Conservation (phyloP, 441 rosid genomes). For the Gossypium lobatum region DNA sequence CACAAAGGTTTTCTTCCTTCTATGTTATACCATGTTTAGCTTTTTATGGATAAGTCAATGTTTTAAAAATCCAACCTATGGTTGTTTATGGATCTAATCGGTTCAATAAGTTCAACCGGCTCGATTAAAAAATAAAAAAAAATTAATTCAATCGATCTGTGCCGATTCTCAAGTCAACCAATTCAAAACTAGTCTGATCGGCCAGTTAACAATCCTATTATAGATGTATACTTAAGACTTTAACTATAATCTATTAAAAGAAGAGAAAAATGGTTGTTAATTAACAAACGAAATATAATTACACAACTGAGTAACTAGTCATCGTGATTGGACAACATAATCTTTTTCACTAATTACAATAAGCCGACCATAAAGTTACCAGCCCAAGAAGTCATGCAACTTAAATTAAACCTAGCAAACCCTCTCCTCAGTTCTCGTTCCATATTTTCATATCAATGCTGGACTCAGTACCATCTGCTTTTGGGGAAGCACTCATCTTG, state of each 20-base stretch:
- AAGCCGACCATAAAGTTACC: not conserved
- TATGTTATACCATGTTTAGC: not conserved
- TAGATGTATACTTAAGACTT: not conserved
- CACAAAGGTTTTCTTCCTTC: not conserved
- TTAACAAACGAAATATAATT: not conserved
- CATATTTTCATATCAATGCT: slow-evolving; percentile 7
- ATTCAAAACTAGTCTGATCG: too few species aligned
- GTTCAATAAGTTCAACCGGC: not conserved
- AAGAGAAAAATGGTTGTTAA: not conserved
- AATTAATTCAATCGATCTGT: too few species aligned
- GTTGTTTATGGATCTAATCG: too few species aligned
- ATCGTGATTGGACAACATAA: not conserved
- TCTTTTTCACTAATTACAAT: slow-evolving; percentile 6
- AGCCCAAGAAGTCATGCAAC: not conserved
- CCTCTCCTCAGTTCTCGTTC: slow-evolving; percentile 4
- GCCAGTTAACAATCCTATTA: too few species aligned
- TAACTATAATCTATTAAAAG: too few species aligned
- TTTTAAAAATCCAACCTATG: too few species aligned
- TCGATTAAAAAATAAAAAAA: too few species aligned
- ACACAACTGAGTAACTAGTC: not conserved
- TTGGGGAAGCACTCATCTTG: slow-evolving; percentile 9
- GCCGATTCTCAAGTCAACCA: too few species aligned
- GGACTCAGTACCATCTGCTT: slow-evolving; percentile 14
- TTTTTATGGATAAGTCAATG: not conserved
- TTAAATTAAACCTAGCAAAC: not conserved